Evolutionary conservation across 352 stramenopile species (phyloP), one percentile per base, ranked within the genome.

Genomic region (Pythium dissotocum): DNA sequence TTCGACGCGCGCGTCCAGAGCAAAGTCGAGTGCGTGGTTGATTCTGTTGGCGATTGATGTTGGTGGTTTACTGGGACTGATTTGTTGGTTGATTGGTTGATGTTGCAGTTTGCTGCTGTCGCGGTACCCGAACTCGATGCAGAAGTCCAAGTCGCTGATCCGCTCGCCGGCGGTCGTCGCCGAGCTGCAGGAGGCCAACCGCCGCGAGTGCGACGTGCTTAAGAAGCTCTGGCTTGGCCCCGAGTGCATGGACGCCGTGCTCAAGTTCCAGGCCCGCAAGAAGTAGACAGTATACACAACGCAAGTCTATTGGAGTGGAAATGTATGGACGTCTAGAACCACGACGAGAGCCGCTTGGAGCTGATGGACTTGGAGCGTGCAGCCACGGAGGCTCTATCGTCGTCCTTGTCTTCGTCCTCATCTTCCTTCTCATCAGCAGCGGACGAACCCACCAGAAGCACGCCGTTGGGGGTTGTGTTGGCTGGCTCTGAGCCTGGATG

Each of bases 261-360:
- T 87, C 44, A 93, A 91, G 70, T 93, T 93, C 70, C 75, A 89
- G 69, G 62, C 73, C n/a, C 75, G 84, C 54, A 92, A 90, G 63
- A 82, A 85, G 51, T 75, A 65, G 40, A 51, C 14, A 13, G 14
- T 33, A 28, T 48, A 49, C 32, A 55, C 13, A 10, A 48, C 32
- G 30, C 30, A 60, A 33, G 30, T 35, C 24, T 63, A 49, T 61
- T 66, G 6, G 30, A 24, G 21, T 24, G 21, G 21, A 24, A 24
- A 24, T 24, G 21, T 24, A 24, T 0, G 21, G 21, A 24, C n/a
- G 16, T 38, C 44, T 71, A 75, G 58, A 75, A 75, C 69, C 69
- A 75, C 12, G 69, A 75, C 13, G 69, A 75, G 21, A 75, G 36
- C 1, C 69, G 69, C 40, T 70, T 67, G 6, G 61, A 53, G 5